Percentiles rank a stretch among this genome's conserved stretches.
Evolutionary conservation across 2,329 filamentous ascomycete species (phyloP).

Genomic region (Clonostachys solani): DNA sequence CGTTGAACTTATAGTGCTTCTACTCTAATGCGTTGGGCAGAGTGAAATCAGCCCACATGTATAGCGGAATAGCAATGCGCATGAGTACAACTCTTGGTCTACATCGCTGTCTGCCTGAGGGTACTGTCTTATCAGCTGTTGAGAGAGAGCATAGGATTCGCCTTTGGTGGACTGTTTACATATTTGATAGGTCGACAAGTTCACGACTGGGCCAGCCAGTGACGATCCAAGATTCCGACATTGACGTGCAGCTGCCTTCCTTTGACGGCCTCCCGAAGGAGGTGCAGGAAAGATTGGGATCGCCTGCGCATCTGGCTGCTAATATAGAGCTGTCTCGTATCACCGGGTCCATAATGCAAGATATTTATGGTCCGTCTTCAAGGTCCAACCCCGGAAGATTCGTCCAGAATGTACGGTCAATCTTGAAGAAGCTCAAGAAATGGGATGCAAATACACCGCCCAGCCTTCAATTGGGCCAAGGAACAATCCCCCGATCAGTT

Average conservation of each 20-base stretch:
- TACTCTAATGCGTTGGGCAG: conserved; percentile 7
- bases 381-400: conserved; percentile 4
- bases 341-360: conserved; percentile 6
- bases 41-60: conserved; percentile 7
- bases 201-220: conserved; percentile 7
- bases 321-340: conserved; percentile 5
- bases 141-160: conserved; percentile 6
- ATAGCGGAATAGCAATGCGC: conserved; percentile 8
- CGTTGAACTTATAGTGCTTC: conserved; percentile 3
- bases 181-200: conserved; percentile 7
- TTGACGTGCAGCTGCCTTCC: conserved; percentile 6
- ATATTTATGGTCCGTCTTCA: conserved; percentile 6
- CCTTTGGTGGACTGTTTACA: conserved; percentile 9
- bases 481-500: conserved; percentile 4
- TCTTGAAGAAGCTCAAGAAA: conserved; percentile 6
- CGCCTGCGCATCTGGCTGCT: conserved; percentile 5
- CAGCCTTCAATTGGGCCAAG: conserved; percentile 3
- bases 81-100: conserved; percentile 6
- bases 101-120: conserved; percentile 4
- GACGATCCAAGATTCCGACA: conserved; percentile 7
- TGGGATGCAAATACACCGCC: conserved; percentile 6
- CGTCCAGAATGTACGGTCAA: conserved; percentile 5
- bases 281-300: conserved; percentile 2
- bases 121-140: conserved; percentile 1
- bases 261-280: conserved; percentile 1